Percentiles rank a stretch among this genome's conserved stretches.
These are phyloP conservation scores for Copromyces sp. DNA, from an alignment of 495 filamentous ascomycete genomes.

Conservation along the genomic window DNA sequence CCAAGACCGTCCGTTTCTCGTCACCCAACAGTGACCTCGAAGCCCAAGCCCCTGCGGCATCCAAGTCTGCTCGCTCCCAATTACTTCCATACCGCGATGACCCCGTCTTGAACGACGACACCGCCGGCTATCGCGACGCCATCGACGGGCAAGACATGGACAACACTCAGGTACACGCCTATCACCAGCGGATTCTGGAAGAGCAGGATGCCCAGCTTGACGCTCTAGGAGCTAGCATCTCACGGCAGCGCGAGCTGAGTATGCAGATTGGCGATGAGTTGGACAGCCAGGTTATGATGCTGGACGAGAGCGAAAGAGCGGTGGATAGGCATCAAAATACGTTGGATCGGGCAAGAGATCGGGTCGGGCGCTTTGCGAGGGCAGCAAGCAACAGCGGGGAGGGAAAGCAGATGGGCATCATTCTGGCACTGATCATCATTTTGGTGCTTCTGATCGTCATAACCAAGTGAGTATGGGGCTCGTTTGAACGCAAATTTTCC, in stretches of 20 bases:
- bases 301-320: constrained; percentile 77
- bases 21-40: constrained; percentile 35
- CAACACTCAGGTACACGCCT: constrained; percentile 80
- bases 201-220: constrained; percentile 95
- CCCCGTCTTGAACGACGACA: constrained; percentile 23
- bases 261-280: constrained; percentile 96
- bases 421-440: constrained; percentile 64
- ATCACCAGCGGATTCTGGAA: constrained; percentile 66
- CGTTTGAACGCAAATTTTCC: not conserved
- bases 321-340: constrained; percentile 72
- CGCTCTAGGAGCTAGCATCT: constrained; percentile 69
- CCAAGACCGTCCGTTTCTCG: constrained; percentile 83
- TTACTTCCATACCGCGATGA: constrained; percentile 59
- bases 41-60: constrained; percentile 29
- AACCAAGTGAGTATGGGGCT: constrained; percentile 45
- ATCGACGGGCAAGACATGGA: constrained; percentile 32
- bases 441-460: constrained; percentile 69
- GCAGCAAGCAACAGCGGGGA: constrained; percentile 72
- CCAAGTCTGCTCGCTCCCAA: constrained; percentile 31
- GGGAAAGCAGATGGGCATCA: constrained; percentile 69
- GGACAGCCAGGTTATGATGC: constrained; percentile 74
- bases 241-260: constrained; percentile 84
- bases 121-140: constrained; percentile 46
- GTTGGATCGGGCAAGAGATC: constrained; percentile 60
- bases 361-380: constrained; percentile 57